Evolutionary conservation across 768 basidiomycete genomes (phyloP).

Genomic region (Collybiopsis confluens): DNA sequence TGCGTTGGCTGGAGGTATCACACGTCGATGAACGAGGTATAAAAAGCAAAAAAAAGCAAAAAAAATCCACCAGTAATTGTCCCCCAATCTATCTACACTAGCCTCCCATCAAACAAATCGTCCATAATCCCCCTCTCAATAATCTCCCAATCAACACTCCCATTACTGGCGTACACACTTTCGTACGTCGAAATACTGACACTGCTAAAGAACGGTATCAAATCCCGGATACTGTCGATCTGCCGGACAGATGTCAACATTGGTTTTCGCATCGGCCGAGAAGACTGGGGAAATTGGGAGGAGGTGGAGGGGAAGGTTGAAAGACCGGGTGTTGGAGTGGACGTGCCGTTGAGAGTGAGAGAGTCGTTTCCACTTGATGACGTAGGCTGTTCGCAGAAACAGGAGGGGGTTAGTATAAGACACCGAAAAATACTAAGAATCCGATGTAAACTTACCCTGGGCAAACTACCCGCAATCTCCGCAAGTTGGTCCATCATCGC

Average conservation of each 20-base stretch:
- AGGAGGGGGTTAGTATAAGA: neutral
- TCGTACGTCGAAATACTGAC: slow-evolving; percentile 90
- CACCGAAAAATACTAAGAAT: neutral
- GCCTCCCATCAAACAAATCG: slow-evolving; percentile 89
- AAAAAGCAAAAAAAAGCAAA: neutral
- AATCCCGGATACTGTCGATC: slow-evolving; percentile 79
- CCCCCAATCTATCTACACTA: neutral
- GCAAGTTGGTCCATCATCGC: slow-evolving; percentile 90
- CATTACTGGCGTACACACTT: slow-evolving; percentile 78
- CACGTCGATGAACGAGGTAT: neutral
- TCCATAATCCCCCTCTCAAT: slow-evolving; percentile 77
- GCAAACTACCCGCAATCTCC: slow-evolving; percentile 73
- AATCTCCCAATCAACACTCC: slow-evolving; percentile 82
- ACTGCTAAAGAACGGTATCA: slow-evolving; percentile 87
- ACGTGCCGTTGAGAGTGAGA: neutral
- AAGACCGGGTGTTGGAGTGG: neutral
- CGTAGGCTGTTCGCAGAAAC: neutral
- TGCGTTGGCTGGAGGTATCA: too few species aligned
- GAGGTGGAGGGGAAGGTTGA: neutral
- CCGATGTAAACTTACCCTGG: slow-evolving; percentile 23
- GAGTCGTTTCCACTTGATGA: neutral
- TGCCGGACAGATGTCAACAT: slow-evolving; percentile 64
- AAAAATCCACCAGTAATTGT: neutral
- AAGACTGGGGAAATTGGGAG: too few species aligned
- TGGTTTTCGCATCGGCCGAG: slow-evolving; percentile 60